Percentiles rank a stretch among this genome's conserved stretches.
phyloP scores from a whole-genome alignment of 805 yeast species.

The Candida khao-thaluensis region DNA sequence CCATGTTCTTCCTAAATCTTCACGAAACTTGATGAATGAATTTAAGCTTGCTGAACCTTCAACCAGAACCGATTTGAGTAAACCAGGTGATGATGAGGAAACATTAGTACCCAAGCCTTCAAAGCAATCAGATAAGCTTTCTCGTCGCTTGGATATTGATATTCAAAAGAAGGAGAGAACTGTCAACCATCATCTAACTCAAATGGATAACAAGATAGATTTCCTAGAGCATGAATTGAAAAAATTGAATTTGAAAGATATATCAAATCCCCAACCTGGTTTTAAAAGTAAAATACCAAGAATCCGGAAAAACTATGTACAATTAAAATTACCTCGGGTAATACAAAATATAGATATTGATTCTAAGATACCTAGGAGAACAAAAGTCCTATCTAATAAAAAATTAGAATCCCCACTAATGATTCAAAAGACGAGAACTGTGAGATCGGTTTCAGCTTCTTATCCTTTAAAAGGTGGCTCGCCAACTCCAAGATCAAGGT shows the following conservation, averaged over 20 bases:
- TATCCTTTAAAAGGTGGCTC: slow-evolving; percentile 4
- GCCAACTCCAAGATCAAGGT: slow-evolving; percentile 14
- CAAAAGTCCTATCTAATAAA: slow-evolving; percentile 16
- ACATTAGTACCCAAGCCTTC: slow-evolving; percentile 17
- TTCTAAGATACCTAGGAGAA: slow-evolving; percentile 28
- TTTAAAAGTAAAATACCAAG: slow-evolving; percentile 23
- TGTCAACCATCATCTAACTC: background rate
- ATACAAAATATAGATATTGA: slow-evolving; percentile 16
- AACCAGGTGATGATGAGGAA: slow-evolving; percentile 19
- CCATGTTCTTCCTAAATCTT: slow-evolving; percentile 5
- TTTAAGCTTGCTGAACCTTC: slow-evolving; percentile 10
- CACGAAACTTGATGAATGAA: slow-evolving; percentile 10
- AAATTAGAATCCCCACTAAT: slow-evolving; percentile 9
- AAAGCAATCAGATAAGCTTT: slow-evolving; percentile 1
- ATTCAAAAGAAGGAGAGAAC: background rate
- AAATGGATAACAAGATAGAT: slow-evolving; percentile 2
- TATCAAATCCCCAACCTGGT: slow-evolving; percentile 10
- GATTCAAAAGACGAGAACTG: slow-evolving; percentile 3
- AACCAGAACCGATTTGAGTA: background rate
- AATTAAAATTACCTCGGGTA: slow-evolving; percentile 23
- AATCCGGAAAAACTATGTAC: slow-evolving; percentile 21
- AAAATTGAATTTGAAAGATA: slow-evolving; percentile 8
- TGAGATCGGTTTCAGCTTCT: background rate
- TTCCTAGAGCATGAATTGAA: background rate
- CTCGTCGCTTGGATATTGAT: background rate